Percentiles rank a stretch among this genome's conserved stretches.
phyloP scores from a whole-genome alignment of 441 rosid genomes.

The Erodium moschatum region DNA sequence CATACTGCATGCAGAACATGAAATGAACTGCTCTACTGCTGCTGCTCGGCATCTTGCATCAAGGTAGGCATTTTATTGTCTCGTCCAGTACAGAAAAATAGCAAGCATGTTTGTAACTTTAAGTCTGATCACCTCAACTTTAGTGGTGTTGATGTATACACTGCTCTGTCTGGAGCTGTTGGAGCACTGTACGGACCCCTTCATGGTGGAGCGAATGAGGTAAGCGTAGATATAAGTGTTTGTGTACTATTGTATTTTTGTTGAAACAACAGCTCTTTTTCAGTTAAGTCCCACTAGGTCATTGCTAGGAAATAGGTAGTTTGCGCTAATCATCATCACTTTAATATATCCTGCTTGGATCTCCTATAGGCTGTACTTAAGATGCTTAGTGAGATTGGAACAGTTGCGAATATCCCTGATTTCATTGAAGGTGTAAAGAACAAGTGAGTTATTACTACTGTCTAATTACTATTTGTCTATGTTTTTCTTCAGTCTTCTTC shows the following conservation, averaged over 20 bases:
- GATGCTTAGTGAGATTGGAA: slow-evolving; percentile 24
- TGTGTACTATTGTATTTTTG: not conserved
- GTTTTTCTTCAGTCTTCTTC: not conserved
- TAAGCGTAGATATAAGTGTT: slow-evolving; percentile 6
- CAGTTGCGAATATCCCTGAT: slow-evolving; percentile 20
- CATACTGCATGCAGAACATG: slow-evolving; percentile 93
- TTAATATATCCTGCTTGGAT: not conserved
- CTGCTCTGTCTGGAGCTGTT: slow-evolving; percentile 77
- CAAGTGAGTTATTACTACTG: slow-evolving; percentile 4
- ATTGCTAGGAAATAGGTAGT: too few species aligned
- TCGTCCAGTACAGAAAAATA: not conserved
- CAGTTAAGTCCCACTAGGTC: not conserved
- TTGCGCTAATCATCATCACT: not conserved
- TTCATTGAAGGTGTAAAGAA: slow-evolving; percentile 23
- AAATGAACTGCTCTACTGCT: slow-evolving; percentile 94
- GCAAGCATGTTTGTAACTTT: not conserved
- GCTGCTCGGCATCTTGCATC: slow-evolving; percentile 99
- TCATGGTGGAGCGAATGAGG: slow-evolving; percentile 91
- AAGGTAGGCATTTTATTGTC: slow-evolving; percentile 38
- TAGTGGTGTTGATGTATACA: slow-evolving; percentile 91
- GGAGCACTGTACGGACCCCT: slow-evolving; percentile 93
- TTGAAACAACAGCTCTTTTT: not conserved
- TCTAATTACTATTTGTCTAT: not conserved
- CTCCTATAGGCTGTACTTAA: slow-evolving; percentile 16
- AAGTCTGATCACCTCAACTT: not conserved